These are phyloP conservation scores for Chaetomium tenue DNA, from an alignment of 495 filamentous ascomycete genomes.

Conservation along the genomic window DNA sequence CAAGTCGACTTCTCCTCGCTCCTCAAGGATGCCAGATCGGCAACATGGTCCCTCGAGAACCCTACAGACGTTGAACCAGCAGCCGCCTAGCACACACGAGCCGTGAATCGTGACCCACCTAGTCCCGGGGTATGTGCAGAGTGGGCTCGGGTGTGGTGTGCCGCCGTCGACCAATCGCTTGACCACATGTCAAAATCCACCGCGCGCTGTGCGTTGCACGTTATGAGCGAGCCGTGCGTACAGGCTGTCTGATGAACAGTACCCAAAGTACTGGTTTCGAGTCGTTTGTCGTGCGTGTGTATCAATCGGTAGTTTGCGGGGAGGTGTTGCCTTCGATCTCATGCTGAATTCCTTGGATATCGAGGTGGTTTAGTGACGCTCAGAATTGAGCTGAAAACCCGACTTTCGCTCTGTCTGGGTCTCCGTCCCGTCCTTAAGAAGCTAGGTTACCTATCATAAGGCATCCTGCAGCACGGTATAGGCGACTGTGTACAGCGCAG, in stretches of 20 bases:
- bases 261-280: not conserved
- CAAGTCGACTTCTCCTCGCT: not conserved
- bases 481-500: no score
- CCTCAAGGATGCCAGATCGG: slow-evolving; percentile 1
- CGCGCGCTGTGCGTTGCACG: not conserved
- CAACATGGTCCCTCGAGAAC: not conserved
- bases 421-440: no score
- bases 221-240: slow-evolving; percentile 11
- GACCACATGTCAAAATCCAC: slow-evolving; percentile 21
- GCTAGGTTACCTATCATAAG: no score
- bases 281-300: not conserved
- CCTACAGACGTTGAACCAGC: slow-evolving; percentile 1
- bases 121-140: slow-evolving; percentile 6
- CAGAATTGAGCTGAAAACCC: no score
- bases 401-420: no score
- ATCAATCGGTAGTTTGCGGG: not conserved
- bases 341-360: no score
- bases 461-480: no score
- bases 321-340: not conserved
- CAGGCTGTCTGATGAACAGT: not conserved
- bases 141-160: slow-evolving; percentile 2
- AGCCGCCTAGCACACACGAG: not conserved
- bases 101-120: slow-evolving; percentile 9
- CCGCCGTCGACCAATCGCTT: slow-evolving; percentile 23
- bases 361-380: no score